phyloP scores from a whole-genome alignment of 306 rosid genomes.

The Cicer chorassanicum region DNA sequence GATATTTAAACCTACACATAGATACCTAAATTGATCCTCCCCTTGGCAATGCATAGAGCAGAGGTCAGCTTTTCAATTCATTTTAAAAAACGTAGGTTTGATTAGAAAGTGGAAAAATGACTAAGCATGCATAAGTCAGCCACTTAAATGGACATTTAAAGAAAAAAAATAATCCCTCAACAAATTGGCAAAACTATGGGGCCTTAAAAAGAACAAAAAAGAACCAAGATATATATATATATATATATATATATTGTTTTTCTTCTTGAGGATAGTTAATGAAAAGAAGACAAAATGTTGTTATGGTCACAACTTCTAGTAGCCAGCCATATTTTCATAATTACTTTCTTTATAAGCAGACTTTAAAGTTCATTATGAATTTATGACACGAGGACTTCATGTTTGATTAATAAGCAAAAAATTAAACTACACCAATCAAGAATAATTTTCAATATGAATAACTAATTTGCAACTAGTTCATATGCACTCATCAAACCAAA shows the following conservation, averaged over 20 bases:
- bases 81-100: slow-evolving; percentile 10
- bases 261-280: slow-evolving; percentile 7
- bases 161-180: background rate
- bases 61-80: slow-evolving; percentile 42
- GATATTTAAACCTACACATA: slow-evolving; percentile 7
- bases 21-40: slow-evolving; percentile 6
- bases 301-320: slow-evolving; percentile 5
- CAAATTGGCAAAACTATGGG: slow-evolving; percentile 13
- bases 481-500: slow-evolving; percentile 20
- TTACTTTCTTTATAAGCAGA: slow-evolving; percentile 40
- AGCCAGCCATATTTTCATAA: slow-evolving; percentile 37
- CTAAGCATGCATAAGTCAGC: slow-evolving; percentile 50
- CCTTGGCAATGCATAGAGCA: slow-evolving; percentile 36
- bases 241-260: background rate
- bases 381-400: slow-evolving; percentile 32
- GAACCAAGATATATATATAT: background rate
- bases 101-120: slow-evolving; percentile 53
- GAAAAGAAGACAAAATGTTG: slow-evolving; percentile 28
- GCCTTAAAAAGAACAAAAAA: background rate
- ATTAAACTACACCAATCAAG: slow-evolving; percentile 12
- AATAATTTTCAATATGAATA: slow-evolving; percentile 34
- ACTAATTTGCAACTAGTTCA: background rate
- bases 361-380: slow-evolving; percentile 34
- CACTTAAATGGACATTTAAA: slow-evolving; percentile 30
- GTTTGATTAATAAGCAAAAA: slow-evolving; percentile 23